phyloP scores from a whole-genome alignment of 371 early-diverging fungal species.

The Mucor plumbeus region DNA sequence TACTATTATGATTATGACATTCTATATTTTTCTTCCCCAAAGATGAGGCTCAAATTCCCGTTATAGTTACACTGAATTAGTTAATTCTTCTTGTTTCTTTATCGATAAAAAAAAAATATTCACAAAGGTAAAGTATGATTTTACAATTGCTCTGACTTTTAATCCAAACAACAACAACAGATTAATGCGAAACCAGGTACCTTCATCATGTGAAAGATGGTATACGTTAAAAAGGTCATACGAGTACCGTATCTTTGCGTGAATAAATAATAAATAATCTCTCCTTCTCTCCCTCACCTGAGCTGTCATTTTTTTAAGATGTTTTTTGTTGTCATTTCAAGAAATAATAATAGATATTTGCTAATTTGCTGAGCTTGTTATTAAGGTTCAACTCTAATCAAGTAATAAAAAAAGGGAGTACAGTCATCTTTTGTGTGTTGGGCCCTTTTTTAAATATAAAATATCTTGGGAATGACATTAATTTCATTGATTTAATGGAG shows the following conservation, averaged over 20 bases:
- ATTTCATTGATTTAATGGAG: neutral
- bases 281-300: neutral
- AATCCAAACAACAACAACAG: neutral
- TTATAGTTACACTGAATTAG: slow-evolving; percentile 1
- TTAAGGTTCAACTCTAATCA: neutral
- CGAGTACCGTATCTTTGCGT: neutral
- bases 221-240: neutral
- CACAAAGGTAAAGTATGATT: neutral
- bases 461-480: slow-evolving; percentile 1
- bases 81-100: neutral
- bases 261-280: neutral
- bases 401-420: neutral
- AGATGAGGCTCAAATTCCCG: neutral
- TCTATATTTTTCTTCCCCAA: neutral
- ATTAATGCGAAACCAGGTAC: neutral
- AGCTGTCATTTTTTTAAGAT: neutral
- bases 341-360: neutral
- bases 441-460: slow-evolving; percentile 1
- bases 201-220: neutral
- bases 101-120: slow-evolving; percentile 1
- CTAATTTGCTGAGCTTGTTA: neutral
- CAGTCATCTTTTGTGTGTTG: slow-evolving; percentile 3
- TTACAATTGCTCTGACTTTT: neutral
- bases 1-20: neutral
- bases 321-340: neutral